A percentile compares a stretch with the other conserved stretches of the same genome.
phyloP scores from a whole-genome alignment of 495 filamentous ascomycete genomes.

The Aspergillus bridgeri region DNA sequence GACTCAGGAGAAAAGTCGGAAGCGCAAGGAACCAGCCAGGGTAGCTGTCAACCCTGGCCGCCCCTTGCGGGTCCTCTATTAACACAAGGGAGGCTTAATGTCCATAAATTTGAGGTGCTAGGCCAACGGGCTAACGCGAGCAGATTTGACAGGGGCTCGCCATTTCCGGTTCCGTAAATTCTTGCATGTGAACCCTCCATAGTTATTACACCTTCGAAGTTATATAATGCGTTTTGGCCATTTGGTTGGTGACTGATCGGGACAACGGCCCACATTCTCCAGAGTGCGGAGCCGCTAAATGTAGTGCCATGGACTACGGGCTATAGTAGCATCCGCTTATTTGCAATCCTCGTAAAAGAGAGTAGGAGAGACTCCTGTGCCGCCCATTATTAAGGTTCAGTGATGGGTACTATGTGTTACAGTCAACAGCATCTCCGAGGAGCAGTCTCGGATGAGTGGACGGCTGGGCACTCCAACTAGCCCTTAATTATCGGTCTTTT shows the following conservation, averaged over 20 bases:
- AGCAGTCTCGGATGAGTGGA: too few relatives aligned
- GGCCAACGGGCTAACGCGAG: neutral
- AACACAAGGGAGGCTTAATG: neutral
- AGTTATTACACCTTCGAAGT: neutral
- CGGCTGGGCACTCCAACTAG: too few relatives aligned
- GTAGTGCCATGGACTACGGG: neutral
- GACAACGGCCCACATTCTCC: neutral
- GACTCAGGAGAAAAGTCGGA: too few relatives aligned
- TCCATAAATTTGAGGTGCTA: neutral
- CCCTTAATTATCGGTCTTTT: too few relatives aligned
- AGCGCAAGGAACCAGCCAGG: too few relatives aligned
- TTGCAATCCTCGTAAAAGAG: neutral
- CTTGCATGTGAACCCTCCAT: neutral
- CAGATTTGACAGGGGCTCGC: neutral
- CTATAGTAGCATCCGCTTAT: neutral
- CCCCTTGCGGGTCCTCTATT: too few relatives aligned
- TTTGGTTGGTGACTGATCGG: neutral
- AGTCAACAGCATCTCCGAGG: too few relatives aligned
- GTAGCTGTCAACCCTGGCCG: too few relatives aligned
- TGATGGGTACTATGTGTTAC: neutral
- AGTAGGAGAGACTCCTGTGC: neutral
- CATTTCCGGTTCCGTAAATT: neutral
- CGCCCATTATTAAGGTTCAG: neutral
- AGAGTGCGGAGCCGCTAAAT: neutral
- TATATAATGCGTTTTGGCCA: neutral